A percentile compares a stretch with the other conserved stretches of the same genome.
These are phyloP conservation scores for Stephania japonica DNA, from an alignment of 164 flowering plant genomes.

Conservation along the genomic window DNA sequence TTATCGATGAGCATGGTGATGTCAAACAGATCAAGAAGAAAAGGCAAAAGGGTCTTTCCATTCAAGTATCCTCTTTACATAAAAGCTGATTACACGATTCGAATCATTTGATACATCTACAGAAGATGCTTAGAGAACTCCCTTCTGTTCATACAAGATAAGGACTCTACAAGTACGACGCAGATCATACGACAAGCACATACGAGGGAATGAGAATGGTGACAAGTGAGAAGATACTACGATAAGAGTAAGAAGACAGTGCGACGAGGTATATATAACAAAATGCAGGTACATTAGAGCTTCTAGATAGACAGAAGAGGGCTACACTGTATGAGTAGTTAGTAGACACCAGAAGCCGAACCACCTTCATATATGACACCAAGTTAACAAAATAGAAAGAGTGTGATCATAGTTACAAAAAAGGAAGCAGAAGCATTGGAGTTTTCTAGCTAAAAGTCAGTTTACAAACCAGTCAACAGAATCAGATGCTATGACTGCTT, in stretches of 20 bases:
- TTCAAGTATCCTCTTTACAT: conserved; percentile 13
- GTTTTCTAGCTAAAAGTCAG: background rate
- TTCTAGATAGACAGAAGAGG: background rate
- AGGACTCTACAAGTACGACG: background rate
- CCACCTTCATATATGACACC: background rate
- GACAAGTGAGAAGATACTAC: background rate
- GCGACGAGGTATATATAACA: background rate
- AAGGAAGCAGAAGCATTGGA: background rate
- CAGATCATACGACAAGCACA: background rate
- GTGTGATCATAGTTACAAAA: background rate
- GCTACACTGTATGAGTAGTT: background rate
- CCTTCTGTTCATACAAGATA: background rate
- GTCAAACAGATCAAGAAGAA: conserved; percentile 3
- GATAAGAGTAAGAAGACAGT: background rate
- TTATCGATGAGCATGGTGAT: conserved; percentile 5
- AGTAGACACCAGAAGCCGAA: background rate
- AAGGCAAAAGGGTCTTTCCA: background rate
- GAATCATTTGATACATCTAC: conserved; percentile 9
- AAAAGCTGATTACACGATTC: conserved; percentile 11
- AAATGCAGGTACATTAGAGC: conserved; percentile 3
- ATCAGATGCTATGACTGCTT: conserved; percentile 36
- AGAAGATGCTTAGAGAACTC: background rate
- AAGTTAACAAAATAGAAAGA: background rate
- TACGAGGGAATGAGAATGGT: background rate
- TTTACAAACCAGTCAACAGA: conserved; percentile 36